Conservation (phyloP, 2,329 filamentous ascomycete genomes). For the Nothomitra cinnamomea region DNA sequence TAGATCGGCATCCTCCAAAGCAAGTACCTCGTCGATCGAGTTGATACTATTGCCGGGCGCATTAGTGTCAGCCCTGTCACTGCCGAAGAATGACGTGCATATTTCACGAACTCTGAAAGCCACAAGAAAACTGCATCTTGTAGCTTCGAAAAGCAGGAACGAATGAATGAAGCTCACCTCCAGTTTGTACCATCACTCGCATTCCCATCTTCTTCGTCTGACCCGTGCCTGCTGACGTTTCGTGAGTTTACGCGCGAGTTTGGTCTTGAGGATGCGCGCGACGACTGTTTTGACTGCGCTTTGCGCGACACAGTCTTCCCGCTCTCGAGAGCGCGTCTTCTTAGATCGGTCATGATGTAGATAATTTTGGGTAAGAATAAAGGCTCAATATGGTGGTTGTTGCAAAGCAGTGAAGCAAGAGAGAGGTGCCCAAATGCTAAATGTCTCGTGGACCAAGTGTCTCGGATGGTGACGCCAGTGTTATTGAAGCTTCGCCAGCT, state of each 20-base stretch:
- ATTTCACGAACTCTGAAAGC: neutral
- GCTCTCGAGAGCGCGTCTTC: slow-evolving; percentile 54
- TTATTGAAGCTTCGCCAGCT: too few relatives aligned
- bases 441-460: too few relatives aligned
- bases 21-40: slow-evolving; percentile 48
- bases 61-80: neutral
- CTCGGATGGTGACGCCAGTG: neutral
- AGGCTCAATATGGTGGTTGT: neutral
- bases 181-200: slow-evolving; percentile 41
- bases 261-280: slow-evolving; percentile 39
- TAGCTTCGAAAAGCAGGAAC: neutral
- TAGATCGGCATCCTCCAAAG: slow-evolving; percentile 32
- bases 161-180: slow-evolving; percentile 26
- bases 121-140: neutral
- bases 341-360: slow-evolving; percentile 39
- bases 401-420: neutral
- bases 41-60: slow-evolving; percentile 31
- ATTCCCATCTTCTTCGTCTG: slow-evolving; percentile 44
- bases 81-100: neutral
- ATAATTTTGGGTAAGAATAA: neutral
- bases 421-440: neutral
- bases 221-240: slow-evolving; percentile 42
- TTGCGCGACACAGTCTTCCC: slow-evolving; percentile 58
- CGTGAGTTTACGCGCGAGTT: slow-evolving; percentile 40
- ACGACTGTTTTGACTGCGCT: slow-evolving; percentile 38